Evolutionary conservation across 2,329 filamentous ascomycete species (phyloP).

Genomic region (Colletotrichum sp.): DNA sequence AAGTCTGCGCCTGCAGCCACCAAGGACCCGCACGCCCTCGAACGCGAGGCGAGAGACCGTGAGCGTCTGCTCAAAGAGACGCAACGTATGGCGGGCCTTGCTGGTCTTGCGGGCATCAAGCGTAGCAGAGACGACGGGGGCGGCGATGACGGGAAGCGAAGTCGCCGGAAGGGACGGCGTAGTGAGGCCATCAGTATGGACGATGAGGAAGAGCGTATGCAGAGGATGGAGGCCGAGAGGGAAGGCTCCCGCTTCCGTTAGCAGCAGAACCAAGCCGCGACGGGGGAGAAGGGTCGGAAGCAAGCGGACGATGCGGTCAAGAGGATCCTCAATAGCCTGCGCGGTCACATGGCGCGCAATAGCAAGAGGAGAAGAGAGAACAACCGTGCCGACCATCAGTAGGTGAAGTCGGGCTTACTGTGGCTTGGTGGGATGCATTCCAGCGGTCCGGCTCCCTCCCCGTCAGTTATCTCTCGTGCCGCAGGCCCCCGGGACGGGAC

Average conservation of each 20-base stretch:
- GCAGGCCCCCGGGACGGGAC: background rate
- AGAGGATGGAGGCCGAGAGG: slow-evolving; percentile 63
- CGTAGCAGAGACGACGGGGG: slow-evolving; percentile 51
- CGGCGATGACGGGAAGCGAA: slow-evolving; percentile 33
- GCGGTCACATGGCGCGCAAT: background rate
- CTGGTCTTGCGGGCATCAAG: slow-evolving; percentile 52
- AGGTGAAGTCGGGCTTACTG: background rate
- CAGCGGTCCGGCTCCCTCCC: background rate
- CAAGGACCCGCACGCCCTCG: slow-evolving; percentile 70
- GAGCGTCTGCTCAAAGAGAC: slow-evolving; percentile 73
- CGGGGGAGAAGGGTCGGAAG: background rate
- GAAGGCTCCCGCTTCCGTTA: slow-evolving; percentile 58
- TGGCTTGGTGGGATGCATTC: background rate
- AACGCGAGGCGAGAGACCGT: slow-evolving; percentile 70
- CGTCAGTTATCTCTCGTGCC: background rate
- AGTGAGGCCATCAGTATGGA: slow-evolving; percentile 52
- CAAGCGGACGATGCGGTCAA: background rate
- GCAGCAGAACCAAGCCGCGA: background rate
- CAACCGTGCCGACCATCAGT: background rate
- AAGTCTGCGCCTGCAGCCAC: slow-evolving; percentile 23
- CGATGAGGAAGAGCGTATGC: slow-evolving; percentile 58
- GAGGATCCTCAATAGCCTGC: background rate
- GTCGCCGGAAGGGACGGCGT: slow-evolving; percentile 53
- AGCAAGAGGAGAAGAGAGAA: background rate
- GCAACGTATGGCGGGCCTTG: slow-evolving; percentile 64